Evolutionary conservation across 805 yeast species (phyloP), one percentile per base, ranked within the genome.

Genomic region (Suhomyces faveliae): DNA sequence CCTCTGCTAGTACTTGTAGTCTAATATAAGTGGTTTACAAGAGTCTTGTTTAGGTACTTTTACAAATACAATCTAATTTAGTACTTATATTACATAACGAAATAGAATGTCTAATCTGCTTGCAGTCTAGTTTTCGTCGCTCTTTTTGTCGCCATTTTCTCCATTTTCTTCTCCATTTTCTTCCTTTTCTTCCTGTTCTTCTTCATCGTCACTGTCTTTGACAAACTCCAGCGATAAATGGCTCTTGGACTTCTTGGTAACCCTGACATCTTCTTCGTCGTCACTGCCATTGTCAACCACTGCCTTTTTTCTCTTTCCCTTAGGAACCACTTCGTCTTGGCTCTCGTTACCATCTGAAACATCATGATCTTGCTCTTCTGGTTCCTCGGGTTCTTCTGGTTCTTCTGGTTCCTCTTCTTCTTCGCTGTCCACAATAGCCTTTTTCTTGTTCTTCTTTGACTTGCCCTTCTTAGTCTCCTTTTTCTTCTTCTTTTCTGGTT

Each of bases 131-230:
- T 15, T 17, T 17, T 33, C 37, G 10, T 30, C 35, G 53, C 73
- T 80, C 57, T 77, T 70, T 46, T 74, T 79, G 23, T 66, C 73
- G 45, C 54, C 57, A 44, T 58, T 63, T 45, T 59, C 66, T 52
- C 59, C 61, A 54, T 52, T 53, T 37, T 55, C 54, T 29, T 53
- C 53, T 22, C 48, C 54, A 37, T 55, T 17, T 40, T 66, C 70
- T 29, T 57, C 62, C n/a, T n/a, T n/a, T n/a, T n/a, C n/a, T n/a
- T n/a, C n/a, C n/a, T n/a, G n/a, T n/a, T 56, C 50, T 6, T 48
- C 43, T 7, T 67, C 79, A 5, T 76, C 82, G 44, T 80, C 82
- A 48, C 78, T 73, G 35, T 74, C 80, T n/a, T 77, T 61, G 25
- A 71, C 67, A 33, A 54, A 58, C 49, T 69, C 76, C 45, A 60